These are phyloP conservation scores for Kandelia obovata DNA, from an alignment of 345 rosid genomes.

Conservation along the genomic window DNA sequence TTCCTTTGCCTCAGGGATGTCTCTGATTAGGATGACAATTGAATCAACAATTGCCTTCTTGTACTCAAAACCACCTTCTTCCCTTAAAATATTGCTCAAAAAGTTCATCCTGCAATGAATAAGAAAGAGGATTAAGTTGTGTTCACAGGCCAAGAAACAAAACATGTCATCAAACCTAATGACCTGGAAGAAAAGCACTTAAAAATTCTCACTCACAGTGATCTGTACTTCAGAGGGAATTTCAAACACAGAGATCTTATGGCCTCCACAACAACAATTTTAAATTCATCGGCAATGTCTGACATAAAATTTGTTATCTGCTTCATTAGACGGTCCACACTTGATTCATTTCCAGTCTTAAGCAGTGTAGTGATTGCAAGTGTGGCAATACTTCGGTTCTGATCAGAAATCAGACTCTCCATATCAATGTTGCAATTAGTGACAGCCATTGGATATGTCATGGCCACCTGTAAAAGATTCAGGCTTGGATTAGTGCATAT, in stretches of 20 bases:
- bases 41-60: conserved; percentile 98
- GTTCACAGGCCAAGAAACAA: not conserved
- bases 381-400: conserved; percentile 96
- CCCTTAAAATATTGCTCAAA: conserved; percentile 92
- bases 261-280: conserved; percentile 98
- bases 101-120: conserved; percentile 82
- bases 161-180: not conserved
- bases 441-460: conserved; percentile 99
- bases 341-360: conserved; percentile 97
- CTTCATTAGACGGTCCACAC: conserved; percentile 98
- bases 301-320: conserved; percentile 98
- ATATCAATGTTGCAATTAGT: conserved; percentile 98
- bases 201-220: conserved; percentile 55
- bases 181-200: not conserved
- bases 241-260: conserved; percentile 94
- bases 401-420: conserved; percentile 98
- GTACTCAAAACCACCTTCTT: conserved; percentile 99
- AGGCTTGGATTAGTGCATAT: not conserved
- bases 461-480: conserved; percentile 68
- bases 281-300: conserved; percentile 97
- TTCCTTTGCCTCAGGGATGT: conserved; percentile 98
- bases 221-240: conserved; percentile 92
- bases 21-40: conserved; percentile 91
- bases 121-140: conserved; percentile 8
- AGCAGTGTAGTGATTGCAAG: conserved; percentile 95